Evolutionary conservation across 2,329 filamentous ascomycete species (phyloP), one percentile per base, ranked within the genome.

Genomic region (Diaporthe caulivora): DNA sequence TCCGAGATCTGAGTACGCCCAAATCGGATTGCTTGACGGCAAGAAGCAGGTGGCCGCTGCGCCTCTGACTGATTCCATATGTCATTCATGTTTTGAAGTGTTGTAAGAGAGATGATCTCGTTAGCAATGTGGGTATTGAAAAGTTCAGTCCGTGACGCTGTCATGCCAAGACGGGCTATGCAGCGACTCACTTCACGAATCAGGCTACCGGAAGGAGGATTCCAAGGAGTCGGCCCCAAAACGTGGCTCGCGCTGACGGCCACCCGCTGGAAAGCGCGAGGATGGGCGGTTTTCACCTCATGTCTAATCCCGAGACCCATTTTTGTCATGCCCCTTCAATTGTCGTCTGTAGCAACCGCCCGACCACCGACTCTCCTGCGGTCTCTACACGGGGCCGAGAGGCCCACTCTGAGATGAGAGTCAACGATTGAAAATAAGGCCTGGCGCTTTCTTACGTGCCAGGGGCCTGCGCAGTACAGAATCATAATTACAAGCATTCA

Each of bases 291-390:
- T 62, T 44, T 44, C 13, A 26, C 18, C 2, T 37, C 13, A 42
- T 42, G n/a, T 5, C 15, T 47, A 31, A 47, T 47, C 21, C 58
- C 58, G 58, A 47, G 58, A 31, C 58, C 58, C 58, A 8, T 62
- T 44, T 21, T 44, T 21, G 18, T 62, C 58, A 24, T n/a, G 26
- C 42, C 2, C 17, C 8, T 15, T 26, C n/a, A 26, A 29, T 18
- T 34, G 42, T 64, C 58, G 58, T 47, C 42, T 34, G n/a, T 34
- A 29, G 42, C n/a, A 49, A 31, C 6, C 58, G 42, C 34, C 58
- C 58, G 58, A 64, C 58, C 58, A n/a, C 58, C 58, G 58, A 64
- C 58, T n/a, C 31, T 49, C 26, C 9, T 64, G 42, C 58, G 58
- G 58, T 29, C 26, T 64, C 42, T 49, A 49, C 24, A 64, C 26